Percentiles rank a stretch among this genome's conserved stretches.
Conservation (phyloP, 2,329 filamentous ascomycete genomes). For the Sporothrix globosa region DNA sequence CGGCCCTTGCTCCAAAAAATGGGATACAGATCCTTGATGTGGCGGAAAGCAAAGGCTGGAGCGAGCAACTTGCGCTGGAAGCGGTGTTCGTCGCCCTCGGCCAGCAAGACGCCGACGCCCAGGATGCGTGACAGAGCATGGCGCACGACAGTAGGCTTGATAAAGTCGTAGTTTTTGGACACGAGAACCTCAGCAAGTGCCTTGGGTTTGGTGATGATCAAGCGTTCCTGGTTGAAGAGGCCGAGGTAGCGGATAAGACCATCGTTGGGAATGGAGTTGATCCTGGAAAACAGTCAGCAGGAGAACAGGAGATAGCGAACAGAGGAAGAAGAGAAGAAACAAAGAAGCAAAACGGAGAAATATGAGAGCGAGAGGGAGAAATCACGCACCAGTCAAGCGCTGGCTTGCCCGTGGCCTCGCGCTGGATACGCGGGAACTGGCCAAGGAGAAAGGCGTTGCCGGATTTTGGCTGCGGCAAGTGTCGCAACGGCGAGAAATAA, state of each 20-base stretch:
- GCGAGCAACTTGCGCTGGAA: conserved; percentile 75
- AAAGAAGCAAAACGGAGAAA: neutral
- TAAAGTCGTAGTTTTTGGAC: conserved; percentile 70
- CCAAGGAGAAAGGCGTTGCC: conserved; percentile 53
- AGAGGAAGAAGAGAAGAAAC: conserved; percentile 2
- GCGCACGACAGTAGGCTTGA: conserved; percentile 62
- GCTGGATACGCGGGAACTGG: conserved; percentile 50
- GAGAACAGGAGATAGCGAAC: neutral
- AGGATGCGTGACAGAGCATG: conserved; percentile 64
- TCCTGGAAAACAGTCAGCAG: conserved; percentile 48
- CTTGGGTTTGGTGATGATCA: conserved; percentile 65
- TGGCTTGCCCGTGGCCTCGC: conserved; percentile 49
- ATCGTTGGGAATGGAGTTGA: conserved; percentile 64
- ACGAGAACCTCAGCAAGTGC: conserved; percentile 71
- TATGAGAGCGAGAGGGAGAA: conserved; percentile 20
- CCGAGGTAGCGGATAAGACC: conserved; percentile 70
- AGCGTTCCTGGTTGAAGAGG: conserved; percentile 63
- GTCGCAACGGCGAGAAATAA: conserved; percentile 54
- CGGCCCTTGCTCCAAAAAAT: conserved; percentile 79
- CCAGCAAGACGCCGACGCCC: conserved; percentile 73
- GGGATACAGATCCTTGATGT: conserved; percentile 82
- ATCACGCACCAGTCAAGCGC: conserved; percentile 52
- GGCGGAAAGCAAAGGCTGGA: conserved; percentile 83
- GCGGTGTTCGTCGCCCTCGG: conserved; percentile 91
- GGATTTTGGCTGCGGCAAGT: conserved; percentile 50